Base-by-base conservation (phyloP, 2,329 filamentous ascomycete species). In the Dactylellina sp. region DNA sequence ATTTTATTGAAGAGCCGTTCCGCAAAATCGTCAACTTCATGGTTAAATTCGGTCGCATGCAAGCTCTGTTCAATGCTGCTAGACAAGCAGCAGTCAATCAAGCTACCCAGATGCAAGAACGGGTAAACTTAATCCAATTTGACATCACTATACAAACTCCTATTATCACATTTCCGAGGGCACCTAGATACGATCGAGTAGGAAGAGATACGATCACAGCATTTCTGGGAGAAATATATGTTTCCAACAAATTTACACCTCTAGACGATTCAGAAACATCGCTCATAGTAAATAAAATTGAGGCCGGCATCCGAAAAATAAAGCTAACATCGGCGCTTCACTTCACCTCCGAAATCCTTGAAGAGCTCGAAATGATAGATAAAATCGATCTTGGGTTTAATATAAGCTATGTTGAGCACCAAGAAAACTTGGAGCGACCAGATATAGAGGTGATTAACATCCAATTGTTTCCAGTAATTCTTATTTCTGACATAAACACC, bases 1-100 rank as follows among this genome's bases (percentile, higher is more conserved):
- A 97, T 80, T 99, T 99, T 80, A 83, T 98, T 2, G 94, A 97
- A 75, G 96, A 99, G 81, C 95, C 95, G 0, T 97, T 98, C 84
- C 89, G 95, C 59, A 98, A 98, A 82, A 98, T 99, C 76, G 92
- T 99, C 81, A 92, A 96, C 77, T 99, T 99, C 81, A 85, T 96
- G 46, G 93, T 99, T 80, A 99, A 99, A 79, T 99, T 99, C 80
- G 95, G 96, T 74, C 97, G 96, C 82, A 99, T 99, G 95, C 95
- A 99, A 81, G 94, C 95, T 20, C 91, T 99, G 60, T 99, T 97
- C 84, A 99, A 99, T 79, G 94, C 95, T 44, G 95, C 96, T 11
- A 88, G 96, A 35, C 92, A 97, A 81, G 96, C 94, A 40, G 95
- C 96, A 1, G 92, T 95, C 40, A 94, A 91, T 75, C 93, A 97